A percentile compares a stretch with the other conserved stretches of the same genome.
These are phyloP conservation scores for Lactarius psammicola DNA, from an alignment of 768 basidiomycete genomes.

Conservation along the genomic window DNA sequence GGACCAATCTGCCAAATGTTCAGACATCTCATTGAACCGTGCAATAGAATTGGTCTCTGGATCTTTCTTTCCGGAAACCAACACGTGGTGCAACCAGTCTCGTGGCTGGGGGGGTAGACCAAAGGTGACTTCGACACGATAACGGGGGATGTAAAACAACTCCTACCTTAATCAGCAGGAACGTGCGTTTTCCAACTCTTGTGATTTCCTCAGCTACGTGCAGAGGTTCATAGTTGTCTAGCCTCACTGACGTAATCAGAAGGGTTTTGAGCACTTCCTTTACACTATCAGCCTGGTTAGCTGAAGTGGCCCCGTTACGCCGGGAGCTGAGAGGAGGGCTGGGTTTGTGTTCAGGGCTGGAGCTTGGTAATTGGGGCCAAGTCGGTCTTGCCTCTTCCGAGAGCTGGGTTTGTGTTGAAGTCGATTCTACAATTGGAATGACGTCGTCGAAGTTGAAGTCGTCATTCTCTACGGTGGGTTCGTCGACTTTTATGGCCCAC, in stretches of 20 bases:
- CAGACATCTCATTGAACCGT: slow-evolving; percentile 71
- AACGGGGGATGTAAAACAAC: slow-evolving; percentile 26
- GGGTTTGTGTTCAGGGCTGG: slow-evolving; percentile 60
- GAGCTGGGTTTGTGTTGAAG: slow-evolving; percentile 27
- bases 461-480: slow-evolving; percentile 58
- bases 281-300: slow-evolving; percentile 29
- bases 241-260: slow-evolving; percentile 52
- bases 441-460: slow-evolving; percentile 43
- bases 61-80: slow-evolving; percentile 64
- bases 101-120: slow-evolving; percentile 57
- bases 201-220: slow-evolving; percentile 88
- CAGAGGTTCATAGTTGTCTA: slow-evolving; percentile 54
- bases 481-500: slow-evolving; percentile 73
- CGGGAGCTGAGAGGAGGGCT: slow-evolving; percentile 55
- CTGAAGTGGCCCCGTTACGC: slow-evolving; percentile 27
- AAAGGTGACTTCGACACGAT: slow-evolving; percentile 23
- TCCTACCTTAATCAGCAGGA: slow-evolving; percentile 71
- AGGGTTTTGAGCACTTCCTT: slow-evolving; percentile 67
- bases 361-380: slow-evolving; percentile 19
- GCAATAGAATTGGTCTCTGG: slow-evolving; percentile 67
- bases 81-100: slow-evolving; percentile 81
- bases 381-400: slow-evolving; percentile 17
- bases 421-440: slow-evolving; percentile 31
- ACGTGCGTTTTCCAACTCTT: slow-evolving; percentile 62
- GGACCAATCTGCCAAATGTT: slow-evolving; percentile 82